Percentiles rank a stretch among this genome's conserved stretches.
Evolutionary conservation across 225 moss, liverwort and hornwort genomes (phyloP).

Genomic region (Antitrichia curtipendula): DNA sequence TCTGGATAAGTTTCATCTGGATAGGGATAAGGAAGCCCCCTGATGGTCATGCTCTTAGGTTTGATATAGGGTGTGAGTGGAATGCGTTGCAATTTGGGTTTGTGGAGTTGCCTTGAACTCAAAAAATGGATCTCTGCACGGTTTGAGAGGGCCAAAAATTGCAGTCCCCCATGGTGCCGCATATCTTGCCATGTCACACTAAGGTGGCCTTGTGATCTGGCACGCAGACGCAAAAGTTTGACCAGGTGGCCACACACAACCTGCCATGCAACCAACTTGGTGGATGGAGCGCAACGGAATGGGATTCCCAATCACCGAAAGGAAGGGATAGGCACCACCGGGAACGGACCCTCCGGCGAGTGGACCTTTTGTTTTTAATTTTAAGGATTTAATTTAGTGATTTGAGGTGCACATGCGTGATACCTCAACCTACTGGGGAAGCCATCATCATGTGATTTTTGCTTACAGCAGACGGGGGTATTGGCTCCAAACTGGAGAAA

Average conservation of each 20-base stretch:
- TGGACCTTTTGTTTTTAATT: too few relatives aligned
- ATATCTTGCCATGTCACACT: constrained; percentile 3
- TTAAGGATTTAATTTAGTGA: too few relatives aligned
- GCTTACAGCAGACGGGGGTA: neutral
- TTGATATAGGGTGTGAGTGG: neutral
- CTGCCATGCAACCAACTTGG: neutral
- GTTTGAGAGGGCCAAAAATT: neutral
- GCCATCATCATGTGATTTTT: neutral
- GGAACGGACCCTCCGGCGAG: too few relatives aligned
- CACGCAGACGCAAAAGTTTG: neutral
- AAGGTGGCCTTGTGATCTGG: neutral
- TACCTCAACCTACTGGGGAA: too few relatives aligned
- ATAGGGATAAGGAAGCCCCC: too few relatives aligned
- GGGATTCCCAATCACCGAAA: neutral
- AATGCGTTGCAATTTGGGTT: neutral
- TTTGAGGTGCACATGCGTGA: neutral
- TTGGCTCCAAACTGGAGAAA: neutral
- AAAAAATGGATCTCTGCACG: neutral
- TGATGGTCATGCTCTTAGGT: too few relatives aligned
- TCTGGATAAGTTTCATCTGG: too few relatives aligned
- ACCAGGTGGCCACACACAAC: neutral
- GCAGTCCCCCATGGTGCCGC: neutral
- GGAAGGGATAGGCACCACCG: too few relatives aligned
- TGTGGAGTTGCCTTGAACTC: neutral
- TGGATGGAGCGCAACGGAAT: neutral